Base-by-base conservation (phyloP, 208 protist genomes). In the Leishmania amazonensis region DNA sequence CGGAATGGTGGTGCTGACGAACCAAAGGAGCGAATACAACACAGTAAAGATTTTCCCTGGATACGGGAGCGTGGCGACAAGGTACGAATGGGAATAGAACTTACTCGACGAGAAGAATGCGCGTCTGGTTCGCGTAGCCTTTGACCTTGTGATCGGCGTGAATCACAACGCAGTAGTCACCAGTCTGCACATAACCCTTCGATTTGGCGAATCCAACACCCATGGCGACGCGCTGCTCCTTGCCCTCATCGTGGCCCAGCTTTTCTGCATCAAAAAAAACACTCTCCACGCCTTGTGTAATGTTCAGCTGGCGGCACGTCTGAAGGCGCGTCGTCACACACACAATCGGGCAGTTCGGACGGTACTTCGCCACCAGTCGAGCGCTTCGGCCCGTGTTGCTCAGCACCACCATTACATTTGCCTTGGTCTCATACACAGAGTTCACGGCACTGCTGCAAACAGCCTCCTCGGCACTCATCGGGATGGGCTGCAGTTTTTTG, bases 291-390 rank as follows among this genome's bases (percentile, higher is more conserved):
- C 89, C 90, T 35, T 93, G 90, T 31, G 90, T 95, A 75, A 97
- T 85, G 76, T 92, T 94, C 53, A 97, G 84, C 86, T 98, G 96
- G 42, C 97, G 94, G 76, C 96, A 96, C 40, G 93, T 97, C 72
- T 88, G 79, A 80, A 94, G 83, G 40, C 92, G 93, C 64, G 91
- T 95, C 51, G 98, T 99, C 38, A 99, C 95, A 53, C 92, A 96
- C 60, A 99, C 84, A 54, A 99, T 96, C 53, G 98, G 98, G 84
- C 95, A 98, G 75, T 89, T 86, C 38, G 99, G 99, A 47, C 98
- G 93, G 87, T 99, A 99, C 92, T 99, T 99, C 76, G 98, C 93
- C 35, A 99, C 90, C 11, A 99, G 91, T 54, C 98, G 90, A 7
- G 98, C 97, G 57, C 98, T 99, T 13, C 91, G 89, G 76, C 98